phyloP scores from a whole-genome alignment of 495 filamentous ascomycete genomes.

The Niebla homalea region DNA sequence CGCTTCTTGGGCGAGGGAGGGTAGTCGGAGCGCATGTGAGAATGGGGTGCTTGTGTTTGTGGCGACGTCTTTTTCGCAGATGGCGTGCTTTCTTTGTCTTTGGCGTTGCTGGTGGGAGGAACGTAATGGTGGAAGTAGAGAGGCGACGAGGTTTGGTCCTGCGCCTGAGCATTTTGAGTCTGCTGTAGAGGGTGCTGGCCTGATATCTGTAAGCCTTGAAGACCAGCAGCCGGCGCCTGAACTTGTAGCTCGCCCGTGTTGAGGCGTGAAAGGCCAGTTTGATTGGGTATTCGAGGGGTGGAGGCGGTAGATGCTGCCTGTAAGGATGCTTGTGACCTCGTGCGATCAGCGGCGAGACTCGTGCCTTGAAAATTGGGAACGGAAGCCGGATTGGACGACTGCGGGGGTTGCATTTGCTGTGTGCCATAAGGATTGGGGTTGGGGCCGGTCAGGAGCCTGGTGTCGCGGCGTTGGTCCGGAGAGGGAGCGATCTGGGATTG shows the following conservation, averaged over 20 bases:
- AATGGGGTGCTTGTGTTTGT: conserved; percentile 11
- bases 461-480: conserved; percentile 23
- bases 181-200: conserved; percentile 33
- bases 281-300: conserved; percentile 23
- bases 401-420: conserved; percentile 15
- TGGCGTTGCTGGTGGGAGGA: conserved; percentile 48
- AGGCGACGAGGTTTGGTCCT: conserved; percentile 46
- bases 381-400: conserved; percentile 1
- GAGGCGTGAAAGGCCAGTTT: conserved; percentile 35
- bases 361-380: conserved; percentile 17
- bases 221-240: conserved; percentile 34
- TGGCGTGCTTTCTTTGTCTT: conserved; percentile 21
- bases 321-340: conserved; percentile 20
- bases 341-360: conserved; percentile 21
- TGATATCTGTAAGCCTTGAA: conserved; percentile 21
- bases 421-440: conserved; percentile 28
- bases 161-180: conserved; percentile 37
- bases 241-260: conserved; percentile 46
- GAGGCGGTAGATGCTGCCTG: conserved; percentile 17
- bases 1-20: conserved; percentile 31
- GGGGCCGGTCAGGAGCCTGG: conserved; percentile 20
- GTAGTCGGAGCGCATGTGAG: conserved; percentile 25
- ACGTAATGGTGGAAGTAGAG: conserved; percentile 92
- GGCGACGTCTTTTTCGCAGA: conserved; percentile 22
- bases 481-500: conserved; percentile 19